Base-by-base conservation (phyloP, 208 protist genomes). In the Acanthamoeba culbertsoni region DNA sequence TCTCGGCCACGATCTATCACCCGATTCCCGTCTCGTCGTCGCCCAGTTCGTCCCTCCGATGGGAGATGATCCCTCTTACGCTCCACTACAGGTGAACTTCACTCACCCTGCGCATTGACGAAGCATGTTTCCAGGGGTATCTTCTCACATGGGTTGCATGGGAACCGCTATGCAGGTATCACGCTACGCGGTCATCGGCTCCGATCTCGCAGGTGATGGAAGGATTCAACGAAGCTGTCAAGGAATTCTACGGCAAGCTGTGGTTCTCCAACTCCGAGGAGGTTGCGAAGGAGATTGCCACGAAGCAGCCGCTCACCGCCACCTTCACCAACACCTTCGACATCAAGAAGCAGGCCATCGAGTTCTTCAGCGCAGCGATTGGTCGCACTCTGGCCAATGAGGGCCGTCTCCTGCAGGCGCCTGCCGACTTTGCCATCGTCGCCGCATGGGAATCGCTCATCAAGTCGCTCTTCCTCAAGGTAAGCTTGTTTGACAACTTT, bases 371-470 rank as follows among this genome's bases (percentile, higher is more conserved):
- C 93, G 46, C 55, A 14, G 65, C 95, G 23, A 89, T 96, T 33
- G 92, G 93, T 23, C 57, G 68, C 45, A 82, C 23, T 12, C 57
- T 93, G 65, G 43, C 42, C 53, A 94, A 37, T 57, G 75, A 94
- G 23, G 77, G 91, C 42, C 63, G 88, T 33, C 40, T 68, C 33
- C 43, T 95, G 18, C 37, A 59, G 59, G 95, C 95, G 20, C 96
- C 94, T 2, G 94, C 97, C 57, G 96, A 97, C 91, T 96, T 96
- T 65, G 96, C 96, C 46, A 97, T 97, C 59, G 96, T 97, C 40
- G 89, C 89, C 18, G 95, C 75, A 1, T 97, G 96, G 96, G 77
- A 96, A 28, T 94, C 96, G 20, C 48, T 97, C 71, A 96, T 97
- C 63, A 55, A 77, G 18, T 79, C 95, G 6, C 51, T 96, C 43